These are phyloP conservation scores for Linaria vulgaris DNA, from an alignment of 257 asterid species.

Conservation along the genomic window DNA sequence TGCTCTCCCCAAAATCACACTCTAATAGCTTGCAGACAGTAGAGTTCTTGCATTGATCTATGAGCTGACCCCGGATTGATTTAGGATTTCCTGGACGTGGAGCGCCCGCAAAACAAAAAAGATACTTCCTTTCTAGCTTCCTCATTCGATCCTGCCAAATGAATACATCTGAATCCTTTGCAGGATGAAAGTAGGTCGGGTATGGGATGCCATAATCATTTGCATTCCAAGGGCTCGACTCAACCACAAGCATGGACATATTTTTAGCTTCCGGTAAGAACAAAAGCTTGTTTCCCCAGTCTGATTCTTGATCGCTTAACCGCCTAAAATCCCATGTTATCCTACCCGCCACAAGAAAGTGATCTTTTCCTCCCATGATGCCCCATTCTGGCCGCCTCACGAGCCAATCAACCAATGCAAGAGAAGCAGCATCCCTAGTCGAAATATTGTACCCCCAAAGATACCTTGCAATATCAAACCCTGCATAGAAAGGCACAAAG, in stretches of 20 bases:
- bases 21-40: conserved; percentile 55
- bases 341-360: conserved; percentile 86
- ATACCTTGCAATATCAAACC: conserved; percentile 74
- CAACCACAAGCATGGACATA: conserved; percentile 90
- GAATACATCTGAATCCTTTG: conserved; percentile 57
- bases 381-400: conserved; percentile 69
- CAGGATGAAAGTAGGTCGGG: conserved; percentile 88
- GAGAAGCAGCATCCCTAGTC: conserved; percentile 72
- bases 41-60: conserved; percentile 67
- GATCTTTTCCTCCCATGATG: conserved; percentile 89
- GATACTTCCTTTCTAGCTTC: conserved; percentile 56
- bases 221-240: conserved; percentile 82
- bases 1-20: conserved; percentile 73
- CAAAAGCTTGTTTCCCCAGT: conserved; percentile 89
- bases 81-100: conserved; percentile 66
- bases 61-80: conserved; percentile 76
- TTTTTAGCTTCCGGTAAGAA: conserved; percentile 68
- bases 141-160: conserved; percentile 80
- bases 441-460: conserved; percentile 80
- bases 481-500: conserved; percentile 73
- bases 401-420: conserved; percentile 79
- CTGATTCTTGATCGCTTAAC: conserved; percentile 47
- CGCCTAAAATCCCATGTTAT: conserved; percentile 95
- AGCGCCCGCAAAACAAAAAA: conserved; percentile 89
- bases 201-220: conserved; percentile 86